phyloP scores from a whole-genome alignment of 2,329 filamentous ascomycete genomes.

The Penicillium sp. region DNA sequence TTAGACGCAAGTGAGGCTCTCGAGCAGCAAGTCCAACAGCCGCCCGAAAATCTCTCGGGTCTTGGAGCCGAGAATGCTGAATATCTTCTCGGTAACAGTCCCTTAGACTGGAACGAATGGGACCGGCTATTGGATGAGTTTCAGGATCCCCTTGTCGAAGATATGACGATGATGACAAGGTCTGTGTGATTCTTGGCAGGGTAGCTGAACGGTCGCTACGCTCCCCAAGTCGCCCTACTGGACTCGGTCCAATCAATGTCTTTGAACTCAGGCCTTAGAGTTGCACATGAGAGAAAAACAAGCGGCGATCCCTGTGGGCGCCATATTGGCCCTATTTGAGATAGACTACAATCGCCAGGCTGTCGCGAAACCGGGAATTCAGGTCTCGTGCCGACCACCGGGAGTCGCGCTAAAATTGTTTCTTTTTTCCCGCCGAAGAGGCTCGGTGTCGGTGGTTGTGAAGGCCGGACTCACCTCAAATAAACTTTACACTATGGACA shows the following conservation, averaged over 20 bases:
- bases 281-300: background rate
- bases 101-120: conserved; percentile 26
- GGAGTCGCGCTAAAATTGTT: conserved; percentile 4
- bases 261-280: too few relatives aligned
- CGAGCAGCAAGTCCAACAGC: conserved; percentile 2
- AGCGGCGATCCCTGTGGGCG: background rate
- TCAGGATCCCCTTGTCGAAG: conserved; percentile 16
- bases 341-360: too few relatives aligned
- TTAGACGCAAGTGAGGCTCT: background rate
- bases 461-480: conserved; percentile 5
- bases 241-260: too few relatives aligned
- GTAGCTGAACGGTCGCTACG: background rate
- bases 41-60: background rate
- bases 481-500: background rate
- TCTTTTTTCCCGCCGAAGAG: too few relatives aligned
- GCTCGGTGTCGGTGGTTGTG: conserved; percentile 12
- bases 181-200: background rate
- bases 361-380: too few relatives aligned
- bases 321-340: too few relatives aligned
- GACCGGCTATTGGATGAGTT: conserved; percentile 26
- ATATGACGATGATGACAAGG: conserved; percentile 9
- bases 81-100: conserved; percentile 14
- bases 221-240: too few relatives aligned
- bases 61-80: conserved; percentile 4
- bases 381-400: conserved; percentile 6